Percentiles rank a stretch among this genome's conserved stretches.
These are phyloP conservation scores for Sphagnum fallax DNA, from an alignment of 228 moss, liverwort and hornwort genomes.

Conservation along the genomic window DNA sequence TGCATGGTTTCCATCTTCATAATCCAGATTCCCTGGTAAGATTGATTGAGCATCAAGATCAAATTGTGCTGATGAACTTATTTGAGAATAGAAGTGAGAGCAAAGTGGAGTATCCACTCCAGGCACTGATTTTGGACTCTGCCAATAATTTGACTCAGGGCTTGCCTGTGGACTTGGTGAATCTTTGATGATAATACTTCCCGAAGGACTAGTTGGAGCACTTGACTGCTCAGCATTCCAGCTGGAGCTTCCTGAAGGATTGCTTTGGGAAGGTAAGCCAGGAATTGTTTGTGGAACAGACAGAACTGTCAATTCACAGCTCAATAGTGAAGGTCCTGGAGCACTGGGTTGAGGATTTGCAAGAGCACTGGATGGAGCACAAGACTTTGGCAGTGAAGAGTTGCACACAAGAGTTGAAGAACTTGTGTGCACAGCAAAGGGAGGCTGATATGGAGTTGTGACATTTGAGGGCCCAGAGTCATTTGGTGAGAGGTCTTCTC, in stretches of 20 bases:
- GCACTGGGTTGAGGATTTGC: conserved; percentile 22
- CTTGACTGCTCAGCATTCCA: conserved; percentile 28
- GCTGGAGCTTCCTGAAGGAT: conserved; percentile 10
- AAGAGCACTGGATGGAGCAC: conserved; percentile 21
- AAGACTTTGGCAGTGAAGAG: conserved; percentile 5
- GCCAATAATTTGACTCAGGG: conserved; percentile 28
- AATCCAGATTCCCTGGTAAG: too few species aligned
- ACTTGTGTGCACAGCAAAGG: conserved; percentile 9
- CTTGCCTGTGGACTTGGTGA: conserved; percentile 45
- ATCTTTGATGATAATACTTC: conserved; percentile 53
- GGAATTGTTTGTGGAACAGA: neutral
- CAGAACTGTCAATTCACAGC: neutral
- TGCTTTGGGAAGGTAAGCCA: conserved; percentile 11
- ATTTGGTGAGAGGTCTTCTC: conserved; percentile 8
- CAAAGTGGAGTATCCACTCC: too few species aligned
- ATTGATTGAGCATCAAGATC: too few species aligned
- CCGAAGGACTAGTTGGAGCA: conserved; percentile 43
- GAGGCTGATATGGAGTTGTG: conserved; percentile 9
- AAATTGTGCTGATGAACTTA: too few species aligned
- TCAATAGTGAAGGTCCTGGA: conserved; percentile 7
- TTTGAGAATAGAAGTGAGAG: too few species aligned
- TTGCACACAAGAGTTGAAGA: neutral
- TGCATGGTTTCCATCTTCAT: too few species aligned
- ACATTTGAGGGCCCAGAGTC: conserved; percentile 23
- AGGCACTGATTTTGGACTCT: too few species aligned